Conservation (phyloP, 306 rosid genomes). For the Leucaena leucocephala region DNA sequence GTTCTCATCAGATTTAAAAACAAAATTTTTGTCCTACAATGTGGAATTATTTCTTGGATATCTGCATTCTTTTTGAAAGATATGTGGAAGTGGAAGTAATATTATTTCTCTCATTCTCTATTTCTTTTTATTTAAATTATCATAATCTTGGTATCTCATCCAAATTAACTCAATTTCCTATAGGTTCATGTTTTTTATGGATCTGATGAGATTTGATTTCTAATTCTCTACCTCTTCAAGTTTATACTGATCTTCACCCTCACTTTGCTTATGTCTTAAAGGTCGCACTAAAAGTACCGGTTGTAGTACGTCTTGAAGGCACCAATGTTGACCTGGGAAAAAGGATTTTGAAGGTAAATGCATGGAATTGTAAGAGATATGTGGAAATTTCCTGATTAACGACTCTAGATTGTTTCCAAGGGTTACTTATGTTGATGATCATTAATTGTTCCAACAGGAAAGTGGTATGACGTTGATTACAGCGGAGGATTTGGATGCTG, state of each 20-base stretch:
- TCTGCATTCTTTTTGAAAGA: conserved; percentile 2
- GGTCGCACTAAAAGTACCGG: conserved; percentile 71
- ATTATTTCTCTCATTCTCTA: not conserved
- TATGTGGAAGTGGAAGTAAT: not conserved
- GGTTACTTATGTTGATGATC: conserved; percentile 25
- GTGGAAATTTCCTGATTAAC: not conserved
- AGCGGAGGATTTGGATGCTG: conserved; percentile 96
- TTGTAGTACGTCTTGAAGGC: conserved; percentile 59
- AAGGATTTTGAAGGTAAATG: conserved; percentile 78
- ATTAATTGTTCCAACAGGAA: conserved; percentile 66
- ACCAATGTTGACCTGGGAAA: conserved; percentile 96
- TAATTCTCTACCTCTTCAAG: not conserved
- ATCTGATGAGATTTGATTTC: not conserved
- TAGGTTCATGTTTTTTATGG: not conserved
- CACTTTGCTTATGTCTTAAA: conserved; percentile 29
- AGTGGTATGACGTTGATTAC: conserved; percentile 85
- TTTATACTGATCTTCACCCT: not conserved
- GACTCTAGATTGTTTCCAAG: not conserved
- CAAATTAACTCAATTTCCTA: not conserved
- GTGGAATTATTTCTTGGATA: conserved; percentile 22
- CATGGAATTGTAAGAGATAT: conserved; percentile 16
- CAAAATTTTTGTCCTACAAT: conserved; percentile 15
- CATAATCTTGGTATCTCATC: not conserved
- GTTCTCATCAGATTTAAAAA: conserved; percentile 17
- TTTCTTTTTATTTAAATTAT: not conserved